Evolutionary conservation across 306 rosid genomes (phyloP).

Genomic region (Vigna unguiculata): DNA sequence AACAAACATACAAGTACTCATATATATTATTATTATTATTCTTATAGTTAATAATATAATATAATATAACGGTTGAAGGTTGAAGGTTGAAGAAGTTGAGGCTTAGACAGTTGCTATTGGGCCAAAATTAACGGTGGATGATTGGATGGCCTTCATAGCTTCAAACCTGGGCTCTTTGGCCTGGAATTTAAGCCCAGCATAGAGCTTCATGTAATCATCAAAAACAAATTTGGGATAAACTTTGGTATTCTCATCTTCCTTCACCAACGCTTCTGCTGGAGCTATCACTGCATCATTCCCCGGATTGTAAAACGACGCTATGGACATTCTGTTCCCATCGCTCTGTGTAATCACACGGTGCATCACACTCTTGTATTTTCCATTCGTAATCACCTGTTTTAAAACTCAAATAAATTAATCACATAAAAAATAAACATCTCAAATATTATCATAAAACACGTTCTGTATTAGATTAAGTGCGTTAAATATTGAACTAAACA

Average conservation of each 20-base stretch:
- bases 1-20: conserved; percentile 10
- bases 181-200: conserved; percentile 73
- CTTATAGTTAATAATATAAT: not conserved
- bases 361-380: conserved; percentile 82
- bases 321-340: conserved; percentile 81
- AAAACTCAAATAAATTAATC: too few species aligned
- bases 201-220: conserved; percentile 91
- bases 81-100: not conserved
- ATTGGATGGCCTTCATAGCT: conserved; percentile 79
- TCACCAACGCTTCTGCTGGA: conserved; percentile 73
- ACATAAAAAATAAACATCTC: too few species aligned
- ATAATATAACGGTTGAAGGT: conserved; percentile 2
- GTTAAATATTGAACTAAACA: too few species aligned
- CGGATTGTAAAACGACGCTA: conserved; percentile 92
- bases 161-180: conserved; percentile 90
- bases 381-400: conserved; percentile 78
- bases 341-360: conserved; percentile 73
- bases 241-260: conserved; percentile 49
- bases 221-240: conserved; percentile 83
- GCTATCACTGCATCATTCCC: conserved; percentile 76
- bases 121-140: conserved; percentile 38
- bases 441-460: too few species aligned
- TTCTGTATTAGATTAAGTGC: too few species aligned
- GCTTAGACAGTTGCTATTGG: conserved; percentile 61
- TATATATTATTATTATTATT: not conserved